Conservation (phyloP, 176 grass and related monocot species). For the Chloris gayana region DNA sequence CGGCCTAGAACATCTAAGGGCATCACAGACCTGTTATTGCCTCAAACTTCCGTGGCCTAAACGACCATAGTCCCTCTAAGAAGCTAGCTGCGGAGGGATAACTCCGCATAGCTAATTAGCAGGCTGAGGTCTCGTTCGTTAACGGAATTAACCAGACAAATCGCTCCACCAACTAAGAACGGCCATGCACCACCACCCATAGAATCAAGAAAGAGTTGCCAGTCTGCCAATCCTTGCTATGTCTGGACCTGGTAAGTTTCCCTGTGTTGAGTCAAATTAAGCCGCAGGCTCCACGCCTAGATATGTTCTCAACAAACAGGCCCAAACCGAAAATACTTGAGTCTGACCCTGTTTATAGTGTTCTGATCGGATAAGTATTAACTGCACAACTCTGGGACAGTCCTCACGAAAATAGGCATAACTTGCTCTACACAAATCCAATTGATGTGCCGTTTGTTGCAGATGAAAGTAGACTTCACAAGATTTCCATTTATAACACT, state of each 20-base stretch:
- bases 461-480: too few species aligned
- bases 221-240: conserved; percentile 63
- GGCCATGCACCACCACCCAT: conserved; percentile 45
- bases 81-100: conserved; percentile 28
- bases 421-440: too few species aligned
- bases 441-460: too few species aligned
- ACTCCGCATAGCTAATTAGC: conserved; percentile 50
- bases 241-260: conserved; percentile 59
- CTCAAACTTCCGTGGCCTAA: conserved; percentile 26
- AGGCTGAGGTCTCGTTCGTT: conserved; percentile 64
- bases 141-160: conserved; percentile 72
- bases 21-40: conserved; percentile 54
- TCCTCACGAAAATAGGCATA: too few species aligned
- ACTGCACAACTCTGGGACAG: too few species aligned
- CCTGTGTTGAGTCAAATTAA: conserved; percentile 48
- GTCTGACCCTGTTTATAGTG: too few species aligned
- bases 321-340: too few species aligned
- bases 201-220: conserved; percentile 60
- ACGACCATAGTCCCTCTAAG: conserved; percentile 42
- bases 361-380: too few species aligned
- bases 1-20: conserved; percentile 85
- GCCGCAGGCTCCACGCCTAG: conserved; percentile 34
- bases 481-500: too few species aligned
- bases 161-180: conserved; percentile 22
- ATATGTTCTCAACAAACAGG: too few species aligned